phyloP scores from a whole-genome alignment of 768 basidiomycete genomes.

The Strobilomyces dryophilus region DNA sequence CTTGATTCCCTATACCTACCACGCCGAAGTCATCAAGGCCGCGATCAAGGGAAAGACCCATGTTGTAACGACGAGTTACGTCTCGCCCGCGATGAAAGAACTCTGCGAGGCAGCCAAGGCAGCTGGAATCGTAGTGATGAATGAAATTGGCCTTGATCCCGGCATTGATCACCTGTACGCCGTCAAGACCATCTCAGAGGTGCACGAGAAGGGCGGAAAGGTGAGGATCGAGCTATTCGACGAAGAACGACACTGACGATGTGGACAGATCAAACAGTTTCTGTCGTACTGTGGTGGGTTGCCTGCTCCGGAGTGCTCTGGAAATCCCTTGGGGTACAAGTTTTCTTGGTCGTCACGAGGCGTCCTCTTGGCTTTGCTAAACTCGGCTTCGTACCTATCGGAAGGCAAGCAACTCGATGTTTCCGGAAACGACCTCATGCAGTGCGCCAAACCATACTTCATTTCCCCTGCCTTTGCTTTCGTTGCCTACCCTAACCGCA shows the following conservation, averaged over 20 bases:
- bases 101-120: conserved; percentile 77
- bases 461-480: conserved; percentile 95
- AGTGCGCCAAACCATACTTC: conserved; percentile 86
- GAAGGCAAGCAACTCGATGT: conserved; percentile 63
- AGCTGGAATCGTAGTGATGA: conserved; percentile 92
- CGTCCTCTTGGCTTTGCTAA: conserved; percentile 91
- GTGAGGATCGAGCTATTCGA: conserved; percentile 34
- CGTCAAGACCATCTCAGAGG: conserved; percentile 89
- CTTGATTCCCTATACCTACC: conserved; percentile 93
- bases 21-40: conserved; percentile 85
- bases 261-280: conserved; percentile 76
- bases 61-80: conserved; percentile 95
- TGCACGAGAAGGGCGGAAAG: conserved; percentile 94
- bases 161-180: conserved; percentile 94
- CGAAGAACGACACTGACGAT: not conserved
- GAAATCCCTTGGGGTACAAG: conserved; percentile 98
- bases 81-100: conserved; percentile 86
- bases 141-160: conserved; percentile 97
- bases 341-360: conserved; percentile 99
- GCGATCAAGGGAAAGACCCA: conserved; percentile 80
- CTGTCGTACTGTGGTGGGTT: conserved; percentile 95
- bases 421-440: conserved; percentile 83
- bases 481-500: conserved; percentile 95
- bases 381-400: conserved; percentile 78
- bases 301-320: conserved; percentile 84